Percentiles rank a stretch among this genome's conserved stretches.
Conservation (phyloP, 139 green algal species). For the Yamagishiella unicocca region DNA sequence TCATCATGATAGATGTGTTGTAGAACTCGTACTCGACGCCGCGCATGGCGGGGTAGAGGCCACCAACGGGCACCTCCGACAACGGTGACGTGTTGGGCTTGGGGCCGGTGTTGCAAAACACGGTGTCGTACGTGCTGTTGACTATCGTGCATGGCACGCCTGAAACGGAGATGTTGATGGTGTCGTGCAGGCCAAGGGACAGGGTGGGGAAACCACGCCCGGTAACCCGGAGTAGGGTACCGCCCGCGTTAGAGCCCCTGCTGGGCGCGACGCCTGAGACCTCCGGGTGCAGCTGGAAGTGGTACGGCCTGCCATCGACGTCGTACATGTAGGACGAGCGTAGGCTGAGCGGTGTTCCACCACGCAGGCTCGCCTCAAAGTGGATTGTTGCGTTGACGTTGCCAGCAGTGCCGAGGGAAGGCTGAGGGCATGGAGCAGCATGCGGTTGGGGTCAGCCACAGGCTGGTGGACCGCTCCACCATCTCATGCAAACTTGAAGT, state of each 20-base stretch:
- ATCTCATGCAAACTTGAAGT: too few relatives aligned
- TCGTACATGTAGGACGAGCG: slow-evolving; percentile 28
- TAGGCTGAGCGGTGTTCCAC: not conserved
- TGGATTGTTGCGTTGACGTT: slow-evolving; percentile 44
- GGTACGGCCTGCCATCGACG: slow-evolving; percentile 46
- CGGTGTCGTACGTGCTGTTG: slow-evolving; percentile 41
- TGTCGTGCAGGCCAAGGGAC: not conserved
- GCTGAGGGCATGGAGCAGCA: not conserved
- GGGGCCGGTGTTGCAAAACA: slow-evolving; percentile 46
- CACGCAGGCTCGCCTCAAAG: slow-evolving; percentile 53
- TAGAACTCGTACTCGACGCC: slow-evolving; percentile 47
- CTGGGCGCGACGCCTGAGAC: slow-evolving; percentile 41
- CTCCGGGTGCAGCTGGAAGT: slow-evolving; percentile 59
- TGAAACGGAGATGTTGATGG: not conserved
- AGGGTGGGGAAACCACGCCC: slow-evolving; percentile 54
- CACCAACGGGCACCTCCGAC: not conserved
- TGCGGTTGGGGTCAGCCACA: too few relatives aligned
- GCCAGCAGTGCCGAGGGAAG: slow-evolving; percentile 41
- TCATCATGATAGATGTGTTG: not conserved
- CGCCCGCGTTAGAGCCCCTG: slow-evolving; percentile 45
- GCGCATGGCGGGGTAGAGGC: slow-evolving; percentile 47
- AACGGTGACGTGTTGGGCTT: not conserved
- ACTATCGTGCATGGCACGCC: slow-evolving; percentile 51
- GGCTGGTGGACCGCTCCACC: too few relatives aligned
- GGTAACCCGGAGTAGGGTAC: slow-evolving; percentile 34